Evolutionary conservation across 139 green algal species (phyloP), one percentile per base, ranked within the genome.

Genomic region (Ostreobium quekettii): DNA sequence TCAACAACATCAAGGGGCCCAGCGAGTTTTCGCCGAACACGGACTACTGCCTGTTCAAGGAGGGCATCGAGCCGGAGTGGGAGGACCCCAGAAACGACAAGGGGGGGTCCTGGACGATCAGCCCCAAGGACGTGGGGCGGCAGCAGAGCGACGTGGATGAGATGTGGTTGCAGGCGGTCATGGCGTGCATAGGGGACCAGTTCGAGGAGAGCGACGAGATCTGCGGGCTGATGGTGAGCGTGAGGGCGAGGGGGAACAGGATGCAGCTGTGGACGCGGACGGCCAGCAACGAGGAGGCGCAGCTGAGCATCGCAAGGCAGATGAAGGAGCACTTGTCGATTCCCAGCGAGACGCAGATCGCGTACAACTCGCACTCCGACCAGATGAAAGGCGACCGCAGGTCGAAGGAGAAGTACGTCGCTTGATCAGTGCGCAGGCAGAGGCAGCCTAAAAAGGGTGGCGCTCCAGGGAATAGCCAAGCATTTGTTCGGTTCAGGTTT

Each of bases 141-240:
- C 79, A 83, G 56, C 31, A 67, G 39, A 71, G 77, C 49, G 69
- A 79, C 69, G 79, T 98, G 42, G 94, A 99, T 66, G 85, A 85
- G 4, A 90, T 84, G 74, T 99, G 94, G 94, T 81, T 99, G 33
- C 87, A 97, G 73, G 76, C 81, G 76, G 87, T 91, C 65, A 64
- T 99, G 56, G 90, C 87, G n/a, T 89, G 92, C 77, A 96, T 99
- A 31, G 94, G 95, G 26, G 95, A 99, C 84, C 95, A 99, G 82
- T 98, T 97, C 71, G 80, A 85, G 5, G 93, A 98, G 37, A 83
- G 87, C 5, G 87, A 96, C 4, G 95, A 99, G 71, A 85, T 99
- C 42, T 97, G 91, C 78, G 95, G 95, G 26, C 85, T 93, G 35
- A 91, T 96, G 46, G 89, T 96, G n/a, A 96, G 90, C 62, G 84